Evolutionary conservation across 2,329 filamentous ascomycete species (phyloP), one percentile per base, ranked within the genome.

Genomic region (Trichophyton equinum): DNA sequence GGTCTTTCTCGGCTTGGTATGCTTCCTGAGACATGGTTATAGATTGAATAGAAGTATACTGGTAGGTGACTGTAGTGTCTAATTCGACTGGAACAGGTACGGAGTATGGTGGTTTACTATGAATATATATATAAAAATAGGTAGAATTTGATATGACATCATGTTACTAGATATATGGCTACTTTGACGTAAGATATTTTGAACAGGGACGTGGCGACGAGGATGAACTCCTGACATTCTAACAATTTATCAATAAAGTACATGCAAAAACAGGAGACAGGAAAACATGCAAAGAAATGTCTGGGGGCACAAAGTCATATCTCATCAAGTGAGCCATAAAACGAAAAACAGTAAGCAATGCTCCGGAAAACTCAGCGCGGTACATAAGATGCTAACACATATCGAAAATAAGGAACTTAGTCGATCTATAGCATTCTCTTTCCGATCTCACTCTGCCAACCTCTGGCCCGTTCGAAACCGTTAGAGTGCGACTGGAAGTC

Each of bases 401-500:
- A 9, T 47, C 42, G 42, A n/a, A 46, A 20, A 9, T 47, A 22
- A 51, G 25, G 5, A 25, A 5, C 3, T 1, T 57, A 20, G 11
- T 56, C 42, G 5, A 20, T 61, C 57, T 63, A 61, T 36, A 18
- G 51, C 86, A 89, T 89, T 13, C 79, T 79, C 80, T 90, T 91
- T 42, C 88, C 89, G 80, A 96, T 95, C 76, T 95, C 87, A 70
- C 87, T 91, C 73, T 85, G 76, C 90, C 91, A 96, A 33, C 84
- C 82, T 65, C 83, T 80, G 0, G 88, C 88, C 64, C 88, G 79
- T 77, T 94, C 89, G 67, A 94, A 94, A 3, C 89, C 89, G 72
- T 92, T 91, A 42, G 81, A 78, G 64, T 83, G 79, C 13, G 79
- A 84, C 75, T 88, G 86, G 69, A 84, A 94, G 72, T 94, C 88